Base-by-base conservation (phyloP, 805 yeast species). In the Cyberlindnera americana region DNA sequence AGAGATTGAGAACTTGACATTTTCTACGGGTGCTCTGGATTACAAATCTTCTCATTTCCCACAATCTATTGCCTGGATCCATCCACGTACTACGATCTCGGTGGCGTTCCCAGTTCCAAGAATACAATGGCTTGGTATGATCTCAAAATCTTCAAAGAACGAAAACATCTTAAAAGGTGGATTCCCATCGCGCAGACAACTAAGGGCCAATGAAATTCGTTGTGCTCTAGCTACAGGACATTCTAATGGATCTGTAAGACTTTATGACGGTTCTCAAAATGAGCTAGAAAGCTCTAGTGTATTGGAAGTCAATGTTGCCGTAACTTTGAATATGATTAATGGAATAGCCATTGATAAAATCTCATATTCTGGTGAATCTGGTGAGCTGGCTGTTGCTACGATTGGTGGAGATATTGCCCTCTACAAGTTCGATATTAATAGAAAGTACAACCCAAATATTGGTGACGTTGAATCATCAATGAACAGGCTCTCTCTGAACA, bases 181-280 rank as follows among this genome's bases (percentile, higher is more conserved):
- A 5, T 75, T 80, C 3, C 83, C 95, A 0, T 71, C 70, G 0
- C 64, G 70, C 23, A 69, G 73, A 17, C 66, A 65, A 22, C 60
- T 71, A 28, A 71, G 79, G 35, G 65, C 72, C 2, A 63, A 63
- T 42, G 79, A 74, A 25, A 61, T 66, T 17, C 69, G 84, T 29
- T 75, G 81, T 3, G 75, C 75, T 11, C 66, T 90, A 29, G 79
- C 88, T 1, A 81, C 95, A 0, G 98, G 97, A 1, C 96, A 93
- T 56, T 75, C 80, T 25, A 83, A 83, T 57, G 98, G 97, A 0
- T 74, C 81, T 25, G 77, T 93, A 0, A 72, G 96, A 38, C 67
- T 91, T 9, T 81, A 89, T 79, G 95, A 91, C 62, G 81, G 88
- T 0, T 78, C 95, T 0, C 77, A 80, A 41, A 83, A 84, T 16